A percentile compares a stretch with the other conserved stretches of the same genome.
phyloP scores from a whole-genome alignment of 805 yeast genomes.

The Wickerhamomyces tratensis region DNA sequence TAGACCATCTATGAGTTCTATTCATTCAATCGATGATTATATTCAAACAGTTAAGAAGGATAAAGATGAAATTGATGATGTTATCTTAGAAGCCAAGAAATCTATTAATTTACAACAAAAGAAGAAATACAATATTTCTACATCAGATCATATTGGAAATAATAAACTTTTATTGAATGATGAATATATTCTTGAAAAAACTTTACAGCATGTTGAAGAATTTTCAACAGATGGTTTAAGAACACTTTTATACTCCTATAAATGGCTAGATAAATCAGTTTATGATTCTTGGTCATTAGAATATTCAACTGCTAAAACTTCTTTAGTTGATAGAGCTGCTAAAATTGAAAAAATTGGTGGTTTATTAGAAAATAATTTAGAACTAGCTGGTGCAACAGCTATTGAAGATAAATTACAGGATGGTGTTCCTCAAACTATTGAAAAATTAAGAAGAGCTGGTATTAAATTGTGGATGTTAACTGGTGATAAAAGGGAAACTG shows the following conservation, averaged over 20 bases:
- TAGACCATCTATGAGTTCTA: slow-evolving; percentile 21
- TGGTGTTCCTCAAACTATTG: slow-evolving; percentile 96
- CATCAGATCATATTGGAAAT: slow-evolving; percentile 30
- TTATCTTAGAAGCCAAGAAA: slow-evolving; percentile 41
- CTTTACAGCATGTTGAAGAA: slow-evolving; percentile 85
- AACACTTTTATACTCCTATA: slow-evolving; percentile 76
- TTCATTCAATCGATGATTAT: slow-evolving; percentile 40
- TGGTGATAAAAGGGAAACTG: slow-evolving; percentile 97
- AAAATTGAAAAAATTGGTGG: slow-evolving; percentile 68
- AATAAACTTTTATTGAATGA: slow-evolving; percentile 61
- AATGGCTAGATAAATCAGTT: slow-evolving; percentile 50
- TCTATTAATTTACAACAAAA: slow-evolving; percentile 53
- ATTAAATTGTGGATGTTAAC: slow-evolving; percentile 97
- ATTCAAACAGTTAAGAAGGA: slow-evolving; percentile 32
- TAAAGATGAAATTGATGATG: slow-evolving; percentile 41
- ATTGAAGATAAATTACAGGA: slow-evolving; percentile 94
- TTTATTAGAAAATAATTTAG: slow-evolving; percentile 56
- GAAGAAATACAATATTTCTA: slow-evolving; percentile 33
- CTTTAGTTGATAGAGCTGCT: slow-evolving; percentile 55
- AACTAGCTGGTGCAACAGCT: slow-evolving; percentile 85
- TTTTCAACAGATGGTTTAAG: slow-evolving; percentile 93
- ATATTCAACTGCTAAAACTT: slow-evolving; percentile 69
- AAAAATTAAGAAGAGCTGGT: slow-evolving; percentile 85
- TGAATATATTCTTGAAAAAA: slow-evolving; percentile 69
- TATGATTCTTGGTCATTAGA: slow-evolving; percentile 59